Evolutionary conservation across 495 filamentous ascomycete species (phyloP), one percentile per base, ranked within the genome.

Genomic region (Chaetomium cochliodes): DNA sequence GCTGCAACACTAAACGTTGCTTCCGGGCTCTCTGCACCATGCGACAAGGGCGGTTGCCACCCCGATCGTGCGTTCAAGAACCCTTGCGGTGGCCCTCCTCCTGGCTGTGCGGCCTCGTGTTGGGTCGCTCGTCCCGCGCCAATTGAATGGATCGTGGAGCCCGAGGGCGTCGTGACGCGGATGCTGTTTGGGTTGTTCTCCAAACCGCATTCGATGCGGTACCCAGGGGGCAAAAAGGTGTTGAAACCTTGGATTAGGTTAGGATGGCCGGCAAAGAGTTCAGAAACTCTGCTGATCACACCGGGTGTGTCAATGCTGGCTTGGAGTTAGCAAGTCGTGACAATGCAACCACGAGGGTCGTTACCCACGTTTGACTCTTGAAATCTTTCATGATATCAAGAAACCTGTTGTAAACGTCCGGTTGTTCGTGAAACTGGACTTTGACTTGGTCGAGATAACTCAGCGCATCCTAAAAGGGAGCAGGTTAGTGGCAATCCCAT

Each of bases 311-410:
- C 93, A 72, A 99, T 99, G 9, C 91, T 94, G 73, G 41, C 39
- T 49, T 53, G 28, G 58, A 8, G 65, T 70, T 60, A 67, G 59
- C 67, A 28, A 26, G 6, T 0, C 26, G 53, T 42, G 13, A 26
- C 20, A 41, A 25, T 3, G 13, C 28, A 58, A 20, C 5, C 7
- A 1, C 5, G 53, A 22, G 20, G 3, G 54, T 15, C 2, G 7
- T 15, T 5, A 83, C 90, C 80, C 78, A 94, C 87, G 92, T 91
- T 79, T 96, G 93, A 70, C 92, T 96, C 79, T 99, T 99, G 79
- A 99, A 99, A 66, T 99, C 96, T 76, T 99, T 99, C 96, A 99
- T 99, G 57, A 99, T 99, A 68, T 99, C 94, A 58, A 99, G 78
- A 70, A 99, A 99, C 23, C 89, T 86, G 73, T 99, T 99, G 72